A percentile compares a stretch with the other conserved stretches of the same genome.
These are phyloP conservation scores for Scorias spongiosa DNA, from an alignment of 2,329 filamentous ascomycete genomes.

Conservation along the genomic window DNA sequence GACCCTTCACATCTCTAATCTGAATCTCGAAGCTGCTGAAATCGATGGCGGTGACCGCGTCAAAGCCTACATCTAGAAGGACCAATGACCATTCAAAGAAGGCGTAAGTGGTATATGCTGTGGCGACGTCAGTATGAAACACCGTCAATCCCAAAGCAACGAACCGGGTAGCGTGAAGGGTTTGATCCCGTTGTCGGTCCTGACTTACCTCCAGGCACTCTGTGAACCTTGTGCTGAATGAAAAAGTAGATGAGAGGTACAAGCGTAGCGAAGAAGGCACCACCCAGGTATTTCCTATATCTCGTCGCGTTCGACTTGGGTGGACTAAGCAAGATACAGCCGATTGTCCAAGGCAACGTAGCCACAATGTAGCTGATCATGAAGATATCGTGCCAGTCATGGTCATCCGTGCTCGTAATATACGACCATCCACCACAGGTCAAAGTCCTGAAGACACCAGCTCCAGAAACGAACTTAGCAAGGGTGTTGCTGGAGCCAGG, in stretches of 20 bases:
- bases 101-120: constrained; percentile 92
- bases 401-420: constrained; percentile 93
- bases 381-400: constrained; percentile 97
- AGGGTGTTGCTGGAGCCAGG: constrained; percentile 48
- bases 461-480: constrained; percentile 64
- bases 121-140: constrained; percentile 4
- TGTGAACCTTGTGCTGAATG: constrained; percentile 96
- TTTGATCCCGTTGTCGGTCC: background rate
- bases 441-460: constrained; percentile 74
- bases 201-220: constrained; percentile 69
- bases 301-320: constrained; percentile 68
- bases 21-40: constrained; percentile 79
- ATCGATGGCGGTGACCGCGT: constrained; percentile 85
- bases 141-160: constrained; percentile 1
- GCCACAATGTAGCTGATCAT: constrained; percentile 97
- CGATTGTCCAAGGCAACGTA: constrained; percentile 87
- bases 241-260: constrained; percentile 91
- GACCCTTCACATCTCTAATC: constrained; percentile 74
- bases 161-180: too few species aligned
- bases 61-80: constrained; percentile 88
- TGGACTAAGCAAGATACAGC: constrained; percentile 77
- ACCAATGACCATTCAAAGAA: constrained; percentile 98
- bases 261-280: constrained; percentile 77
- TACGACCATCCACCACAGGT: constrained; percentile 98
- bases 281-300: constrained; percentile 74